These are phyloP conservation scores for Peronospora farinosa DNA, from an alignment of 352 stramenopile genomes.

Conservation along the genomic window DNA sequence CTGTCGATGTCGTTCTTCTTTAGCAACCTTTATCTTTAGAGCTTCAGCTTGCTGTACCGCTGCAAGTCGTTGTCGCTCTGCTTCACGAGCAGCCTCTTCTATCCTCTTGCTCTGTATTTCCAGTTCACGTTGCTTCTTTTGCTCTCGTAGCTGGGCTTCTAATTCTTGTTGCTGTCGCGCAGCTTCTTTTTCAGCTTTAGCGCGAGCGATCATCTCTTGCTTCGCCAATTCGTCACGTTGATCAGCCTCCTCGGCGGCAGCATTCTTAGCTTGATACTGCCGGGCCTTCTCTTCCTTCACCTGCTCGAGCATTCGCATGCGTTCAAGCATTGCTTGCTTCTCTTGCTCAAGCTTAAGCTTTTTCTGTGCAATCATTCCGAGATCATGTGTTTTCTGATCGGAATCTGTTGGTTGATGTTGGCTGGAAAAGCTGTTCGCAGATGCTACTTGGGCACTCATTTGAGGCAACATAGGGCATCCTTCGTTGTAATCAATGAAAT, in stretches of 20 bases:
- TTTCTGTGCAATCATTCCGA: slow-evolving; percentile 50
- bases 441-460: slow-evolving; percentile 2
- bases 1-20: slow-evolving; percentile 39
- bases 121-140: slow-evolving; percentile 40
- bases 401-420: slow-evolving; percentile 10
- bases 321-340: slow-evolving; percentile 46
- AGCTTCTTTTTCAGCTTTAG: slow-evolving; percentile 34
- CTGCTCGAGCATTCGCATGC: slow-evolving; percentile 39
- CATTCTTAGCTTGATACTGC: slow-evolving; percentile 39
- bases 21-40: slow-evolving; percentile 27
- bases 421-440: background rate
- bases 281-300: slow-evolving; percentile 47
- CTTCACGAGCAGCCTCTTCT: slow-evolving; percentile 36
- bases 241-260: slow-evolving; percentile 21
- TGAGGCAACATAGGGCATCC: background rate
- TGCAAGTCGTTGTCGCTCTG: slow-evolving; percentile 23
- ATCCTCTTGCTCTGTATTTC: slow-evolving; percentile 32
- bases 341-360: slow-evolving; percentile 56
- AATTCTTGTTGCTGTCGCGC: slow-evolving; percentile 29
- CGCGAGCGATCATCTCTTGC: slow-evolving; percentile 22
- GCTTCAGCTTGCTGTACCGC: slow-evolving; percentile 22
- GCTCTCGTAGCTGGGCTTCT: slow-evolving; percentile 29
- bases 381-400: slow-evolving; percentile 33
- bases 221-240: slow-evolving; percentile 20
- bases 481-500: slow-evolving; percentile 52